Evolutionary conservation across 2,329 filamentous ascomycete species (phyloP), one percentile per base, ranked within the genome.

Genomic region (Colletotrichum liaoningense): DNA sequence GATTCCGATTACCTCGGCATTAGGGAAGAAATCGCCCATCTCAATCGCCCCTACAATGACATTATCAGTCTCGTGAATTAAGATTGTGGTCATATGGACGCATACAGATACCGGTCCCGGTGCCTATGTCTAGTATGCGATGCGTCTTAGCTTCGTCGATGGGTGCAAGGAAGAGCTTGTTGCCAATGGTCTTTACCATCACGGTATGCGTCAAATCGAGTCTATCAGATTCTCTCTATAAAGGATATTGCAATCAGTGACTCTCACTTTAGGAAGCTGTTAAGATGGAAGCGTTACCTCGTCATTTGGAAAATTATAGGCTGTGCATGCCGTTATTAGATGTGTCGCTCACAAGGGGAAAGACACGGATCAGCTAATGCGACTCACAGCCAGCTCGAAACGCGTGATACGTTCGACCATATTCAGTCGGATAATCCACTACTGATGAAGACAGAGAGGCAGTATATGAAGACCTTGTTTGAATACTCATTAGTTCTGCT

Each of bases 51-150:
- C 67, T 70, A 70, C 5, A 19, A 22, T 5, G 1, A 33, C 7
- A 33, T 52, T 8, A 2, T 16, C 7, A 24, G 54, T 26, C 16
- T 22, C 12, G 24, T 11, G 1, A 1, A 28, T 3, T 7, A n/a
- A 11, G 7, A 49, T 49, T 5, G 26, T 8, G 54, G 5, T 38
- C 16, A 63, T 8, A 7, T 38, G 3, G 9, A 22, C 0, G 16
- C 42, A 2, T 62, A 77, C 90, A 92, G 71, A 91, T 90, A 4
- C 90, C 90, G 0, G 89, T 90, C 19, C 91, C 91, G 9, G 88
- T 91, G 56, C 89, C 89, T 9, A 91, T 81, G 76, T 91, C 89
- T 12, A 91, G 82, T 22, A 91, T 86, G 24, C 83, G 83, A 9
- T 73, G 66, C 1, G 54, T 55, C 46, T 65, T 65, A 2, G 59